These are phyloP conservation scores for Phlyctochytrium planicorne DNA, from an alignment of 192 early-diverging fungal species.

Conservation along the genomic window DNA sequence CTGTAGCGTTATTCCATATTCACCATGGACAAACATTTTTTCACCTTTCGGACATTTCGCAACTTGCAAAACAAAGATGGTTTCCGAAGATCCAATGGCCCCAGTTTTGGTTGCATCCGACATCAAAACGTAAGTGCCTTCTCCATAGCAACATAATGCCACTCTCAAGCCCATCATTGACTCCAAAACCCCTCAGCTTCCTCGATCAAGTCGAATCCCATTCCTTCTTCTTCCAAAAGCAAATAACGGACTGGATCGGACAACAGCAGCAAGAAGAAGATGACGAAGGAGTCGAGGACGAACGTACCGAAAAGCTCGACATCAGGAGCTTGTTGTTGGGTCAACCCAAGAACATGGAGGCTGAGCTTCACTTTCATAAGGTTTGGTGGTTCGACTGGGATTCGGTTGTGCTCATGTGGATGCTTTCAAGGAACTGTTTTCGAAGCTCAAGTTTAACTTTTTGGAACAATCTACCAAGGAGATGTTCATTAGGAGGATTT, in stretches of 20 bases:
- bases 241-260: conserved; percentile 22
- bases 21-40: too few species aligned
- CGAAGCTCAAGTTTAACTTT: conserved; percentile 56
- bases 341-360: conserved; percentile 42
- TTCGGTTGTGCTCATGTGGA: background rate
- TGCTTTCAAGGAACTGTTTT: conserved; percentile 46
- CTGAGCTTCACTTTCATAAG: conserved; percentile 44
- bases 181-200: background rate
- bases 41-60: too few species aligned
- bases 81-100: too few species aligned
- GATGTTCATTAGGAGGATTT: conserved; percentile 41
- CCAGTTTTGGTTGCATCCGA: too few species aligned
- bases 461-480: conserved; percentile 58
- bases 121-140: too few species aligned
- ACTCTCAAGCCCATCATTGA: background rate
- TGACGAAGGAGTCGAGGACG: conserved; percentile 22
- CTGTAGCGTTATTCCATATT: too few species aligned
- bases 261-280: background rate
- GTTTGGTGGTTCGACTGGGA: conserved; percentile 8
- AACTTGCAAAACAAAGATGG: too few species aligned
- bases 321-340: conserved; percentile 33
- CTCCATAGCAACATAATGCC: too few species aligned
- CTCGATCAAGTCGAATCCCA: conserved; percentile 3
- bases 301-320: conserved; percentile 37
- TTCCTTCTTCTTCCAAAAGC: conserved; percentile 20